A percentile compares a stretch with the other conserved stretches of the same genome.
Evolutionary conservation across 805 yeast species (phyloP).

Genomic region (Starmera amethionina): DNA sequence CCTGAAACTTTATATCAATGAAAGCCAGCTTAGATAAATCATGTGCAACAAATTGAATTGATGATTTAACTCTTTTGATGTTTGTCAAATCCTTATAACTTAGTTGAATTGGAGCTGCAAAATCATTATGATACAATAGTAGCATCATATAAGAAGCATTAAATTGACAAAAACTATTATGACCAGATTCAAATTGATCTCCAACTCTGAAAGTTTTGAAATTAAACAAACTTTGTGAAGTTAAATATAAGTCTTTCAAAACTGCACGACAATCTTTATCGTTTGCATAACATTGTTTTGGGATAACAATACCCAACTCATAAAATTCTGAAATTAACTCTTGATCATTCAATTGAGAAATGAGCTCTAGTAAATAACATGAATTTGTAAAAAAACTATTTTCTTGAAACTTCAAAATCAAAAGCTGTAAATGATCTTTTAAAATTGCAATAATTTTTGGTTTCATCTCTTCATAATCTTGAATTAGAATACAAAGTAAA

Average conservation of each 20-base stretch:
- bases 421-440: neutral
- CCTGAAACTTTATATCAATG: slow-evolving; percentile 3
- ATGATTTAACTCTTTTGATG: neutral
- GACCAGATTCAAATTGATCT: slow-evolving; percentile 1
- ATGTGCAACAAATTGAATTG: slow-evolving; percentile 1
- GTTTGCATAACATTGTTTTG: slow-evolving; percentile 8
- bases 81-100: slow-evolving; percentile 4
- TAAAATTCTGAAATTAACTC: neutral
- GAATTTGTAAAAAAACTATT: slow-evolving; percentile 6
- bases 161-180: slow-evolving; percentile 9
- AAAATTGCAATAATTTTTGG: neutral
- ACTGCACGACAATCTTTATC: slow-evolving; percentile 10
- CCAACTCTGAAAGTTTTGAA: slow-evolving; percentile 5
- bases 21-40: slow-evolving; percentile 7
- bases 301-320: neutral
- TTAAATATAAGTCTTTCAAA: slow-evolving; percentile 2
- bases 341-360: slow-evolving; percentile 11
- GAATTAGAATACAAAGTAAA: slow-evolving; percentile 15
- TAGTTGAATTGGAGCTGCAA: slow-evolving; percentile 14
- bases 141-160: slow-evolving; percentile 4
- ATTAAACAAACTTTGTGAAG: slow-evolving; percentile 2
- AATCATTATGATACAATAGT: slow-evolving; percentile 9
- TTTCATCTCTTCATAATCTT: slow-evolving; percentile 8
- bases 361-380: slow-evolving; percentile 13
- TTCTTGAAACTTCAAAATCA: neutral